Conservation (phyloP, 148 eudicot species). For the Persicaria maculosa region DNA sequence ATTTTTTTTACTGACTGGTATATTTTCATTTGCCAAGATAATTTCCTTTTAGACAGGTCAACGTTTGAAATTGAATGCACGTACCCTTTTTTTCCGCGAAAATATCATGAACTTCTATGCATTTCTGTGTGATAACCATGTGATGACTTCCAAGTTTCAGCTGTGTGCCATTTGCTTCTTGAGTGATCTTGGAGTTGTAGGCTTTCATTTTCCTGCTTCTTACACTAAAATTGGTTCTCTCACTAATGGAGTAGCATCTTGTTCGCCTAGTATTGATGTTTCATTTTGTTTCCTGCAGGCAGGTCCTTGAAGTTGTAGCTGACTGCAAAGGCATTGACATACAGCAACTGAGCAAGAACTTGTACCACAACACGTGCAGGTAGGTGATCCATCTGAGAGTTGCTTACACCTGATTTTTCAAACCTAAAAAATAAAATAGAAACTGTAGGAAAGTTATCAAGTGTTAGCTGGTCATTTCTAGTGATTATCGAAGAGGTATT, state of each 20-base stretch:
- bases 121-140: neutral
- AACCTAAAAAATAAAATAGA: no score
- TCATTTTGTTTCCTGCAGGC: slow-evolving; percentile 41
- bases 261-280: neutral
- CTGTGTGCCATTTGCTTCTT: neutral
- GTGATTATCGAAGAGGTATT: no score
- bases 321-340: slow-evolving; percentile 80
- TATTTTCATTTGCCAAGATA: neutral
- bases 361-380: slow-evolving; percentile 99
- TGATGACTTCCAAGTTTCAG: neutral
- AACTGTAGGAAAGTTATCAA: no score
- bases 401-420: neutral
- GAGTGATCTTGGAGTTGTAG: neutral
- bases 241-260: neutral
- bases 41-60: neutral
- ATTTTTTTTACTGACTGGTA: neutral
- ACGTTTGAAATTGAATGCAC: neutral
- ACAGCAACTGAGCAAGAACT: slow-evolving; percentile 55
- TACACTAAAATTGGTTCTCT: neutral
- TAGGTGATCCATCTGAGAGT: slow-evolving; percentile 38
- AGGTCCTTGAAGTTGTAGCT: slow-evolving; percentile 97
- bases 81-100: neutral
- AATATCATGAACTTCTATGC: neutral
- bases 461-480: neutral
- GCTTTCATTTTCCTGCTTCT: neutral